Base-by-base conservation (phyloP, 768 basidiomycete genomes). In the Auriscalpium vulgare region DNA sequence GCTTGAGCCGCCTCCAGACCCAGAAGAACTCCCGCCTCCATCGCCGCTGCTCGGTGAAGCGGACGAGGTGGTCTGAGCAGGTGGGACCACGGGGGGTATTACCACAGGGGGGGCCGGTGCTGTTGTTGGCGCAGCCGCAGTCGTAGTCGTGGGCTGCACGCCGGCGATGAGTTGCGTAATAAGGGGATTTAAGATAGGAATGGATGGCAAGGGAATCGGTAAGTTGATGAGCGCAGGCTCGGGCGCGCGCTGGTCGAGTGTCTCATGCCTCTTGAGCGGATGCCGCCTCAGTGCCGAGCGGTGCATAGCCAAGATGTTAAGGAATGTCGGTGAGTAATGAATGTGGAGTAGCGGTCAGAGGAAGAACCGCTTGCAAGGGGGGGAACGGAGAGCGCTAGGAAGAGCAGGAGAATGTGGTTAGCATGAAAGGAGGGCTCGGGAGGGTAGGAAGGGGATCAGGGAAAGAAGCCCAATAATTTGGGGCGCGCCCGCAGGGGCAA, bases 141-240 rank as follows among this genome's bases (percentile, higher is more conserved):
- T 47, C 35, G 61, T 50, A 17, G 51, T 37, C 23, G 52, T 55
- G 54, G 56, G 36, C 29, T 19, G 47, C 21, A 17, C 43, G 14
- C 63, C 67, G 40, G 45, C 65, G 23, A 69, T 62, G 56, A 67
- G 50, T 8, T 63, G 63, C 10, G 65, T 63, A 19, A 77, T 40
- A 36, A 79, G 29, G 21, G 74, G 65, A 19, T 58, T 67, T 38
- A 74, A 51, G 16, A 81, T 35, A 2, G 72, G 56, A 54, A 57
- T 57, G 16, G 51, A 53, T 4, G 56, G 56, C 2, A 57, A 17
- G 23, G 52, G 29, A 14, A 57, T 2, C 10, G 56, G 56, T 9
- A 53, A 52, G 23, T 53, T 44, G n/a, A 57, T 46, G 52, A 57
- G 56, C 9, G 53, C 40, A 8, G 53, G 45, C 29, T 47, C 46